A percentile compares a stretch with the other conserved stretches of the same genome.
These are phyloP conservation scores for Colletotrichum shisoi DNA, from an alignment of 2,329 filamentous ascomycete genomes.

Conservation along the genomic window DNA sequence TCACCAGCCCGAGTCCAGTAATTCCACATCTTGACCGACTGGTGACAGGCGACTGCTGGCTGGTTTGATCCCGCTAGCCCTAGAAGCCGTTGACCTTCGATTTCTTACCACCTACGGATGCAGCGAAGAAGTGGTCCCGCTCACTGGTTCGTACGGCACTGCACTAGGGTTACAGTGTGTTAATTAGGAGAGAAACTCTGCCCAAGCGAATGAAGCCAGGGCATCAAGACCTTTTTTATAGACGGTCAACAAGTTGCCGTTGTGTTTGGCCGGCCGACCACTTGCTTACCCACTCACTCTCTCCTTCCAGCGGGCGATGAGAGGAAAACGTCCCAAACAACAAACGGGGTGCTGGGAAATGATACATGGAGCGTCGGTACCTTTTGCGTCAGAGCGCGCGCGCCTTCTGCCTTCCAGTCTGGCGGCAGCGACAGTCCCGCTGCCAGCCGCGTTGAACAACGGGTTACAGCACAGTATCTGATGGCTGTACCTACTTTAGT, in stretches of 20 bases:
- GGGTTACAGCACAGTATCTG: too few relatives aligned
- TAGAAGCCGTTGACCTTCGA: constrained; percentile 17
- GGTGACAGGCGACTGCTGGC: neutral
- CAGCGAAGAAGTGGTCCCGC: too few relatives aligned
- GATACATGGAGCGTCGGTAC: constrained; percentile 2
- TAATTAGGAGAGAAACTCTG: constrained; percentile 3
- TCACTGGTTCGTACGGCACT: too few relatives aligned
- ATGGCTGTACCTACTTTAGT: neutral
- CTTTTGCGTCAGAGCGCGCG: neutral
- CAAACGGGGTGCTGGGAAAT: neutral
- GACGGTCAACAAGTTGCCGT: neutral
- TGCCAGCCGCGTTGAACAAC: constrained; percentile 1
- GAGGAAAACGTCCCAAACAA: neutral
- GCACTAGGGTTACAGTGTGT: neutral
- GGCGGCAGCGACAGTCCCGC: constrained; percentile 10
- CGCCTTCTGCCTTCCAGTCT: neutral
- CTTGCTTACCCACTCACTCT: neutral
- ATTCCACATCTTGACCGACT: constrained; percentile 21
- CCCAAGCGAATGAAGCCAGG: neutral
- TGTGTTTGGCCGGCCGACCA: neutral
- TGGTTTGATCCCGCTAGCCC: constrained; percentile 23
- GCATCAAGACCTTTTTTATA: neutral
- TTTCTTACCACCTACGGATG: neutral
- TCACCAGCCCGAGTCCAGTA: constrained; percentile 16
- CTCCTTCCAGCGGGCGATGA: neutral